Percentiles rank a stretch among this genome's conserved stretches.
Evolutionary conservation across 2,329 filamentous ascomycete species (phyloP).

Genomic region (Calonectria multiphialidica): DNA sequence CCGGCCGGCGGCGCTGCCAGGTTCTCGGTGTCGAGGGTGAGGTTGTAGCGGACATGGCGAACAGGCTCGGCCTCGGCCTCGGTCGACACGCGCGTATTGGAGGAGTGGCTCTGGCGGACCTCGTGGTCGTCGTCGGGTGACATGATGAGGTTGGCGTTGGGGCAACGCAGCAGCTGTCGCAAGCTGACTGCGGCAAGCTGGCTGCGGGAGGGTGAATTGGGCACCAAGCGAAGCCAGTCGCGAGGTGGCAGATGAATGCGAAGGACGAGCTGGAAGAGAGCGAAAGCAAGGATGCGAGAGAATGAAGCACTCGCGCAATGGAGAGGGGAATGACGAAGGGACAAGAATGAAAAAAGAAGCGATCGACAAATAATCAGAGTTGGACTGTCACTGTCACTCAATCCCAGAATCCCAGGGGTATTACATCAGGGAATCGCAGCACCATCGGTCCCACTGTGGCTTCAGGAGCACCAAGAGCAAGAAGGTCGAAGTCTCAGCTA

Average conservation of each 20-base stretch:
- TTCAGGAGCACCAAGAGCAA: neutral
- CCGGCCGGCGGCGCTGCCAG: constrained; percentile 31
- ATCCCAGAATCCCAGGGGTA: neutral
- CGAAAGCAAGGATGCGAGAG: too few species aligned
- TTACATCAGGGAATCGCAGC: neutral
- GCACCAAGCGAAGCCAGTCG: neutral
- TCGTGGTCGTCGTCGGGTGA: constrained; percentile 27
- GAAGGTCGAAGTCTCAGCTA: neutral
- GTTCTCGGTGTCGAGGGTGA: constrained; percentile 45
- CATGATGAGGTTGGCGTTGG: constrained; percentile 10
- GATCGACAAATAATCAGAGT: neutral
- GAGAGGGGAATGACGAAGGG: neutral
- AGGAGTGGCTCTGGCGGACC: constrained; percentile 37
- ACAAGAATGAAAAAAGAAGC: neutral
- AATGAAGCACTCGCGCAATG: neutral
- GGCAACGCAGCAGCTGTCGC: neutral
- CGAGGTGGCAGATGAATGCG: neutral
- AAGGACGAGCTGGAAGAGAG: neutral
- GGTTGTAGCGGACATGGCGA: constrained; percentile 44
- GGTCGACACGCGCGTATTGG: constrained; percentile 36
- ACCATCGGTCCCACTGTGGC: neutral
- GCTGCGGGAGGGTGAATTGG: neutral
- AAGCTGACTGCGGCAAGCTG: neutral
- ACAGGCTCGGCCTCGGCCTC: constrained; percentile 17
- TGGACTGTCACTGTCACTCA: neutral